Percentiles rank a stretch among this genome's conserved stretches.
Evolutionary conservation across 352 stramenopile genomes (phyloP).

Genomic region (Globisporangium parvum): DNA sequence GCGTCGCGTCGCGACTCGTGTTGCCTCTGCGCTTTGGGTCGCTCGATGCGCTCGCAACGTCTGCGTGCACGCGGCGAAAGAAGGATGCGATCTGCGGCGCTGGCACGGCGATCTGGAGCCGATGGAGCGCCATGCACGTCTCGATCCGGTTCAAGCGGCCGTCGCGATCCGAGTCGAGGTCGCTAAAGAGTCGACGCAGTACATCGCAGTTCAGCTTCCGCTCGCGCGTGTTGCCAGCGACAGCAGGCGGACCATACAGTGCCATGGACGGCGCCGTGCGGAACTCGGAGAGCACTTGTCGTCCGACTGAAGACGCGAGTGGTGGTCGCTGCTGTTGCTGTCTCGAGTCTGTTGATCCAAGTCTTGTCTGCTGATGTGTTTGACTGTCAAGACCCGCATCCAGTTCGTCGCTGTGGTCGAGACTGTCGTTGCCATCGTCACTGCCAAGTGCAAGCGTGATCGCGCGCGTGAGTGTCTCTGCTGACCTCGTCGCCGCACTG

Average conservation of each 20-base stretch:
- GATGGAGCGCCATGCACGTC: conserved; percentile 63
- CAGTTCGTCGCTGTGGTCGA: not conserved
- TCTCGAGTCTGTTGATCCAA: not conserved
- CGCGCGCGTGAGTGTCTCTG: not conserved
- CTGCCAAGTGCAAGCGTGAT: not conserved
- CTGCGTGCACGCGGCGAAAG: conserved; percentile 45
- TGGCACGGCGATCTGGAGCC: conserved; percentile 54
- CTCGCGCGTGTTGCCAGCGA: not conserved
- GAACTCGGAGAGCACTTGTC: conserved; percentile 65
- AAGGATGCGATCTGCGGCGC: conserved; percentile 58
- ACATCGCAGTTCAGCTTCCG: conserved; percentile 39
- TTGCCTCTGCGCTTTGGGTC: conserved; percentile 2
- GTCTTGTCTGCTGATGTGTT: no score
- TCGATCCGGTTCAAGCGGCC: conserved; percentile 69
- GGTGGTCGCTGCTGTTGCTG: not conserved
- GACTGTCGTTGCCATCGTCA: not conserved
- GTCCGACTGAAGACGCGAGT: conserved; percentile 37
- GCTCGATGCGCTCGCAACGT: not conserved
- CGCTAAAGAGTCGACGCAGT: conserved; percentile 70
- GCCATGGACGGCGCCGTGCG: conserved; percentile 55
- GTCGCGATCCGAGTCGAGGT: conserved; percentile 63
- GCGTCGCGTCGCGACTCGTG: conserved; percentile 3
- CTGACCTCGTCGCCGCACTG: not conserved
- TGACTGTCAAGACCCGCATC: no score
- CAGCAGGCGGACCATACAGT: conserved; percentile 43